Evolutionary conservation across 2,329 filamentous ascomycete genomes (phyloP), one percentile per base, ranked within the genome.

Genomic region (Fusarium torulosum): DNA sequence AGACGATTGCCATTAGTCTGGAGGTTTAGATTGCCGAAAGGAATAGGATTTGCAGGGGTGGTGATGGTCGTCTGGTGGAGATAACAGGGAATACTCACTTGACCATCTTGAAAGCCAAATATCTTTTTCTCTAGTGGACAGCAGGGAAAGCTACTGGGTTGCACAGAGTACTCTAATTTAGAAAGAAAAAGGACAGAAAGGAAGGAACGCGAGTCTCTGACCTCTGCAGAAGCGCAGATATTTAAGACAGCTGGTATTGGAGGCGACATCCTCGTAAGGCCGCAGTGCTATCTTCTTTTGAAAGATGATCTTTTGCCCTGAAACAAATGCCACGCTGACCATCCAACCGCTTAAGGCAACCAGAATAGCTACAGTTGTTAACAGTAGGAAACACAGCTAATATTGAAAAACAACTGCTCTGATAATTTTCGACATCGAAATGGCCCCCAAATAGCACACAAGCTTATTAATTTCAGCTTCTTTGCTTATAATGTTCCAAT

Each of bases 361-460:
- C 9, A 45, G 20, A 62, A 62, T 43, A 21, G 14, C 0, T 4
- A n/a, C 1, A 2, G 10, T 4, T 20, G 20, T 4, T 6, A 7
- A 5, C 9, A 19, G 17, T 5, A 7, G 6, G 8, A 19, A 14
- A 10, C 17, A 9, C 7, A 38, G 17, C 8, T 8, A n/a, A 42
- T 40, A 31, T 19, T 10, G 19, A 11, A 2, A 7, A 20, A 20
- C 42, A 25, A 21, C 15, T 56, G 38, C 15, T 29, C n/a, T 4
- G 2, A 21, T 40, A 62, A 33, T 62, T 47, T 55, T 47, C 9
- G 37, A 29, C 19, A 21, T 29, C 17, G 7, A 11, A 13, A 46
- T 10, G 4, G 60, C 59, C 60, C 60, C 60, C 60, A 63, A 46
- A 45, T n/a, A 25, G 33, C 13, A 7, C 20, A 10, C 40, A 52